Evolutionary conservation across 495 filamentous ascomycete species (phyloP), one percentile per base, ranked within the genome.

Genomic region (Hypoxylon fuscum): DNA sequence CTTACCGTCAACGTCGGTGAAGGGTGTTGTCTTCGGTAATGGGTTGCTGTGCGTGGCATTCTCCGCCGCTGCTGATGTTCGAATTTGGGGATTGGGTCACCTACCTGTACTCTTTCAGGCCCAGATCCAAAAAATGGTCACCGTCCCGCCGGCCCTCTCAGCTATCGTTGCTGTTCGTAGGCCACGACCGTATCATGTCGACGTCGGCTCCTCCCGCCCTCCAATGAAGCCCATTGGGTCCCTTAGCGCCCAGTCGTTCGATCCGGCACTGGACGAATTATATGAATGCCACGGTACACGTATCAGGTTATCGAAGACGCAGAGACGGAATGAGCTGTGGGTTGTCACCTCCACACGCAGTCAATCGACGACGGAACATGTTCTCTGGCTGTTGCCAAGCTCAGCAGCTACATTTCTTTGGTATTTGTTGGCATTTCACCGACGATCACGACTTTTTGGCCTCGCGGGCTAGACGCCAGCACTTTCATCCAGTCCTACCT

Each of bases 11-110:
- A 40, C 74, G 78, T 53, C 74, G 81, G 55, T 85, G 81, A 85
- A 81, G 72, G 51, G 70, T 83, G 41, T 56, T 77, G 79, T 83
- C 80, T 80, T 81, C 78, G 76, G 73, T 72, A 76, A 79, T 77
- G 73, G 78, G 76, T 66, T 79, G 69, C 69, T 75, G 48, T 54
- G 66, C 72, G 64, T 74, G 77, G 78, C 76, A 74, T 73, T 74
- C 74, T 45, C 74, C 73, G 38, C 76, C 79, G 48, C 62, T 81
- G 59, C 68, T 68, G 56, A 71, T 52, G 63, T 81, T 82, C 58
- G 73, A 76, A 54, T 74, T 81, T 55, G 59, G 70, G 54, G 65
- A 76, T 50, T 83, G 82, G 79, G 68, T 77, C 52, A 50, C 61
- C 15, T 82, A 81, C 66, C 75, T 83, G 47, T 80, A 78, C 66